Percentiles rank a stretch among this genome's conserved stretches.
Evolutionary conservation across 768 basidiomycete species (phyloP).

Genomic region (Boletus rubescentipes): DNA sequence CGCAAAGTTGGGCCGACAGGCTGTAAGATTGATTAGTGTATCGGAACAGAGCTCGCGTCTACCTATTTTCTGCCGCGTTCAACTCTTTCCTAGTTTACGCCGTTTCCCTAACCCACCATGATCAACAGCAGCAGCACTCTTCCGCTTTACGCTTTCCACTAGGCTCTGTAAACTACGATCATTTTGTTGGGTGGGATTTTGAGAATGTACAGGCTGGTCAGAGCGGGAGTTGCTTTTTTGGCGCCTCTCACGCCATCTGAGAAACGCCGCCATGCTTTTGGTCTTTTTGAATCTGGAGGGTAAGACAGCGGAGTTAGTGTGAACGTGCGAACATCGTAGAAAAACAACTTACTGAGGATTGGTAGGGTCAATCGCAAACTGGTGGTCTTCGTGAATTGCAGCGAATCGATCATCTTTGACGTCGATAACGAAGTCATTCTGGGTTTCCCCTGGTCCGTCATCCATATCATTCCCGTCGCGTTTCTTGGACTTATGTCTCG

Average conservation of each 20-base stretch:
- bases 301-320: neutral
- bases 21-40: neutral
- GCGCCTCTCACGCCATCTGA: conserved; percentile 79
- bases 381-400: conserved; percentile 82
- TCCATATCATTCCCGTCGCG: conserved; percentile 31
- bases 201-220: neutral
- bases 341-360: conserved; percentile 78
- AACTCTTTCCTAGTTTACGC: conserved; percentile 30
- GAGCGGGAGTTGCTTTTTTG: conserved; percentile 38
- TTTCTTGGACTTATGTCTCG: conserved; percentile 32
- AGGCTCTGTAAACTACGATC: conserved; percentile 55
- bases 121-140: conserved; percentile 42
- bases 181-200: neutral
- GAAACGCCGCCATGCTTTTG: conserved; percentile 80
- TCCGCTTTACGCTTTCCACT: conserved; percentile 87
- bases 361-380: conserved; percentile 93
- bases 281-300: conserved; percentile 83
- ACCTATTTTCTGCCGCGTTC: neutral
- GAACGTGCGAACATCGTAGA: neutral
- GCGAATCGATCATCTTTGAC: conserved; percentile 88
- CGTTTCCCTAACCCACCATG: conserved; percentile 38
- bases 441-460: conserved; percentile 60
- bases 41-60: neutral
- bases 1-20: too few species aligned
- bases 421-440: conserved; percentile 81